These are phyloP conservation scores for Phialemoniopsis sp. DNA, from an alignment of 2,329 filamentous ascomycete genomes.

Conservation along the genomic window DNA sequence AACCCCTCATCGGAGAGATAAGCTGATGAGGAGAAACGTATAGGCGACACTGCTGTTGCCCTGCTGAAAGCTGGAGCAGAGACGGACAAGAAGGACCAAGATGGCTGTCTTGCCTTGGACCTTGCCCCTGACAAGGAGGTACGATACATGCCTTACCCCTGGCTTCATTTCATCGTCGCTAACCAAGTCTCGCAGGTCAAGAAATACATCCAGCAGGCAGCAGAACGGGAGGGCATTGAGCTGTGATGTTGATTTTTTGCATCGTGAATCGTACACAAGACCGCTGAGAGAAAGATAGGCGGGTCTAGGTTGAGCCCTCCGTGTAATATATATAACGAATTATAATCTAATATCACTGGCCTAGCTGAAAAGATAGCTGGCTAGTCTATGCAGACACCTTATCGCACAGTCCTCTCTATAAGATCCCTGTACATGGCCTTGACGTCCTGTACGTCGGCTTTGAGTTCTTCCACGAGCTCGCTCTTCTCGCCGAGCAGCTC, in stretches of 20 bases:
- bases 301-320: no score
- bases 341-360: background rate
- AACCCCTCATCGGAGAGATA: background rate
- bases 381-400: conserved; percentile 28
- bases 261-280: no score
- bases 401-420: conserved; percentile 69
- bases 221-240: conserved; percentile 80
- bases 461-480: conserved; percentile 87
- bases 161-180: conserved; percentile 7
- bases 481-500: conserved; percentile 97
- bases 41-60: conserved; percentile 75
- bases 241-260: conserved; percentile 20
- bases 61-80: conserved; percentile 84
- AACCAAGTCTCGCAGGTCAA: conserved; percentile 49
- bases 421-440: conserved; percentile 96
- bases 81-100: conserved; percentile 67
- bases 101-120: conserved; percentile 71
- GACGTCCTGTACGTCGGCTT: conserved; percentile 83
- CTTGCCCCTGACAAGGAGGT: conserved; percentile 84
- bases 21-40: background rate
- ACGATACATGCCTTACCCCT: conserved; percentile 17
- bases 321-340: background rate
- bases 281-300: no score
- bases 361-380: no score
- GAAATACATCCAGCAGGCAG: conserved; percentile 71